These are phyloP conservation scores for Chalara sp. DNA, from an alignment of 2,329 filamentous ascomycete genomes.

Conservation along the genomic window DNA sequence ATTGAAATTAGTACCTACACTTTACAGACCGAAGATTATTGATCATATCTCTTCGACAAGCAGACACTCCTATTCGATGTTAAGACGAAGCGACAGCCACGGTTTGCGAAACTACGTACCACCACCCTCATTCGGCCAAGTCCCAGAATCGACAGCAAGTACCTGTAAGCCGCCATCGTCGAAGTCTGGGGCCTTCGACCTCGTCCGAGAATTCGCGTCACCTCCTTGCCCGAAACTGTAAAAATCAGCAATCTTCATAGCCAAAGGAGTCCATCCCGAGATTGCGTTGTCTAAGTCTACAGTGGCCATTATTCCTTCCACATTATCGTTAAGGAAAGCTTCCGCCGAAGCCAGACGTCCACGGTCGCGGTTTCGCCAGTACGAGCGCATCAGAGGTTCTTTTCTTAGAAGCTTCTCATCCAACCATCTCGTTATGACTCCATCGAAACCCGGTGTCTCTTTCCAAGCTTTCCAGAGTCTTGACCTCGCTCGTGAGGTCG, in stretches of 20 bases:
- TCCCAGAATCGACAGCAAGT: slow-evolving; percentile 29
- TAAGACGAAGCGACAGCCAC: too few relatives aligned
- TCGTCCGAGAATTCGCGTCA: slow-evolving; percentile 28
- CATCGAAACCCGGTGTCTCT: slow-evolving; percentile 35
- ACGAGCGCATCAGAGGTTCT: slow-evolving; percentile 32
- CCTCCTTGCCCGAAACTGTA: slow-evolving; percentile 29
- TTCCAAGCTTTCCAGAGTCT: slow-evolving; percentile 42
- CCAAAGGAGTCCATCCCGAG: slow-evolving; percentile 23
- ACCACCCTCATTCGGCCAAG: slow-evolving; percentile 30
- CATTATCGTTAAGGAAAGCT: slow-evolving; percentile 30
- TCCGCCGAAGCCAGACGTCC: slow-evolving; percentile 32
- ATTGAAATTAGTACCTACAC: slow-evolving; percentile 11
- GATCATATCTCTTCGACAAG: slow-evolving; percentile 43
- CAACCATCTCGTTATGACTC: slow-evolving; percentile 38
- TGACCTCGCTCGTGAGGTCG: slow-evolving; percentile 35
- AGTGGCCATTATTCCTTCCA: slow-evolving; percentile 23
- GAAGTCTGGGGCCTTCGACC: slow-evolving; percentile 17
- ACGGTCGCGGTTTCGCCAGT: slow-evolving; percentile 31
- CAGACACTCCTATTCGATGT: slow-evolving; percentile 34
- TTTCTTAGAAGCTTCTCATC: slow-evolving; percentile 36
- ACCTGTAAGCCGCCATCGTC: slow-evolving; percentile 30
- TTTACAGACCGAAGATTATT: slow-evolving; percentile 40
- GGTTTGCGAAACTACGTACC: too few relatives aligned
- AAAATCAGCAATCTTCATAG: slow-evolving; percentile 29
- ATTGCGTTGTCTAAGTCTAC: slow-evolving; percentile 25